These are phyloP conservation scores for Epichloe scottii DNA, from an alignment of 2,329 filamentous ascomycete genomes.

Conservation along the genomic window DNA sequence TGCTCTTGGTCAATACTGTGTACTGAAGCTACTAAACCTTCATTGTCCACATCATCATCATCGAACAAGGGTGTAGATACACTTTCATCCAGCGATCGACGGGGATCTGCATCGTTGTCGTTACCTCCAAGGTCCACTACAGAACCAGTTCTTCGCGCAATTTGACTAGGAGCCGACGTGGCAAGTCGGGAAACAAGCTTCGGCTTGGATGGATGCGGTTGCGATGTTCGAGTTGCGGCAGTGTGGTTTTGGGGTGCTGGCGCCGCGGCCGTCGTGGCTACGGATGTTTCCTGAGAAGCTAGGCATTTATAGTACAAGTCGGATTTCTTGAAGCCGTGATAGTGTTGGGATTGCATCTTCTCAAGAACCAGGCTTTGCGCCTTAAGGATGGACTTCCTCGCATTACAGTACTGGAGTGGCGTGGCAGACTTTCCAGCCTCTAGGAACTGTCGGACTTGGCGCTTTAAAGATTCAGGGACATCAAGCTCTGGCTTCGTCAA, in stretches of 20 bases:
- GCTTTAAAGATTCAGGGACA: slow-evolving; percentile 55
- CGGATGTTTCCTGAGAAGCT: slow-evolving; percentile 61
- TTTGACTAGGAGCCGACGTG: slow-evolving; percentile 23
- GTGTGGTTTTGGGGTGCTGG: slow-evolving; percentile 7
- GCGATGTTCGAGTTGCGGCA: slow-evolving; percentile 18
- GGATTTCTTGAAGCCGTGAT: slow-evolving; percentile 78
- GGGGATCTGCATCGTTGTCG: slow-evolving; percentile 28
- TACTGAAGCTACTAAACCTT: slow-evolving; percentile 58
- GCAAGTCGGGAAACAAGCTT: slow-evolving; percentile 28
- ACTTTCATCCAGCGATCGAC: slow-evolving; percentile 60
- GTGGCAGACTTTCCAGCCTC: slow-evolving; percentile 65
- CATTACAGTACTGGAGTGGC: slow-evolving; percentile 68
- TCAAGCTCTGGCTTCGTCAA: slow-evolving; percentile 71
- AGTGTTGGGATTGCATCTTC: slow-evolving; percentile 69
- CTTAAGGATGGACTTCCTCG: slow-evolving; percentile 66
- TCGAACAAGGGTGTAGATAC: slow-evolving; percentile 52
- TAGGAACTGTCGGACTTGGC: slow-evolving; percentile 64
- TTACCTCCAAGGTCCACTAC: slow-evolving; percentile 32
- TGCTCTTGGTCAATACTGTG: slow-evolving; percentile 65
- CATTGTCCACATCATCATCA: slow-evolving; percentile 65
- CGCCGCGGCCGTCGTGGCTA: slow-evolving; percentile 1
- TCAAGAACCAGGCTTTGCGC: slow-evolving; percentile 76
- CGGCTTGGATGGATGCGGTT: slow-evolving; percentile 31
- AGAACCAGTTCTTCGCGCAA: slow-evolving; percentile 32
- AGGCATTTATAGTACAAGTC: slow-evolving; percentile 95